Evolutionary conservation across 129 eudicot species (phyloP).

Genomic region (Tagetes erecta): DNA sequence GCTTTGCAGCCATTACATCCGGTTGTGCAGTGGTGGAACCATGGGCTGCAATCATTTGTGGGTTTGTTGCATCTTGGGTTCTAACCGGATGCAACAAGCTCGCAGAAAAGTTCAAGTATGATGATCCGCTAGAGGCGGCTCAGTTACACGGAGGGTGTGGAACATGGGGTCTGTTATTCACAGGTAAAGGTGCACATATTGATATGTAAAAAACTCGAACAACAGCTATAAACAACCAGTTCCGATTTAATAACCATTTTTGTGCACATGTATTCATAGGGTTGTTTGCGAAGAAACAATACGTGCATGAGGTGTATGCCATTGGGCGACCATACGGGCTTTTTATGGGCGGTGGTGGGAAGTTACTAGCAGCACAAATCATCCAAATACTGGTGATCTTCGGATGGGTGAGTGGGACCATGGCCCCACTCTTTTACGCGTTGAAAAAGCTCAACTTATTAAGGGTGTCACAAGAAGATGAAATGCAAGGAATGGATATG

Average conservation of each 20-base stretch:
- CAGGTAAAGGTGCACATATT: background rate
- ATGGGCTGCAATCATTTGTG: constrained; percentile 49
- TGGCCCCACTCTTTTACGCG: constrained; percentile 36
- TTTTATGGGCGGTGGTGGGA: constrained; percentile 48
- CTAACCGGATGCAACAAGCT: constrained; percentile 39
- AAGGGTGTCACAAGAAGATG: constrained; percentile 43
- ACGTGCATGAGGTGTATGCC: constrained; percentile 38
- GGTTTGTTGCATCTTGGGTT: constrained; percentile 41
- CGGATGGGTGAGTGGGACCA: constrained; percentile 38
- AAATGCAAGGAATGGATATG: constrained; percentile 42
- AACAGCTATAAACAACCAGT: too few species aligned
- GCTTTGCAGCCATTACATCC: constrained; percentile 48
- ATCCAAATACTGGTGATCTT: constrained; percentile 36
- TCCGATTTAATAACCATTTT: too few species aligned
- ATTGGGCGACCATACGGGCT: constrained; percentile 32
- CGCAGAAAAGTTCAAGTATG: constrained; percentile 37
- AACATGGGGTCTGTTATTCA: constrained; percentile 49
- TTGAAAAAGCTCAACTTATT: constrained; percentile 31
- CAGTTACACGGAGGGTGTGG: constrained; percentile 54
- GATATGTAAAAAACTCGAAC: too few species aligned
- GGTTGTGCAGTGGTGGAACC: constrained; percentile 52
- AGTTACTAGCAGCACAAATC: constrained; percentile 30
- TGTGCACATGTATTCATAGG: too few species aligned
- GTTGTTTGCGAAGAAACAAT: constrained; percentile 40
- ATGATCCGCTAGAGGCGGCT: constrained; percentile 47